Evolutionary conservation across 2,329 filamentous ascomycete genomes (phyloP), one percentile per base, ranked within the genome.

Genomic region (Fusarium fujikuroi): DNA sequence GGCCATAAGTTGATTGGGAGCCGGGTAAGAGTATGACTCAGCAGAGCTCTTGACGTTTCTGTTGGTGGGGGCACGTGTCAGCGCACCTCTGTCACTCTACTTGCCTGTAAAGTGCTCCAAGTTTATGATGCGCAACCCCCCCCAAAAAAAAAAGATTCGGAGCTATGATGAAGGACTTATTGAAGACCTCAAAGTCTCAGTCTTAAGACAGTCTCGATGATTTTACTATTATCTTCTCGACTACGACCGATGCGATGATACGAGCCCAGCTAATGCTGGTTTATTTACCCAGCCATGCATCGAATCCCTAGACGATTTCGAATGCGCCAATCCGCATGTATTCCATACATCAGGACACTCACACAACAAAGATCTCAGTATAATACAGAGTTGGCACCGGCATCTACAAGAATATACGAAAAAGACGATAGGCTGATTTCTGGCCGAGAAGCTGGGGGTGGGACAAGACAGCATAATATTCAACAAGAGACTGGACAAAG

Each of bases 1-100:
- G 81, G 80, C 82, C 79, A 83, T 82, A 82, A 79, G 76, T 73
- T 79, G 77, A 79, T 78, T 79, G 64, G 77, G 77, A 74, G 75
- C 72, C 70, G 77, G 69, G 60, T 49, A 50, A 30, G 30, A 37
- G 44, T 70, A 80, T 83, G 81, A 83, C 79, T 83, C 80, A 83
- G 80, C 81, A 75, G 39, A 63, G 66, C 69, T 74, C 37, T 63
- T 19, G 43, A 32, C 39, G 43, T 58, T 76, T 64, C 61, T 40
- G 76, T 78, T 78, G 74, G 76, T 58, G 54, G 59, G 15, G 36
- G 66, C 75, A 78, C 74, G 72, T 75, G 76, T 63, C 46, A 39
- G 44, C 36, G 47, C 30, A 25, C 42, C 60, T 63, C 63, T 42
- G 19, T 39, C n/a, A 30, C 58, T 23, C 39, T 65, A 28, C 47